Evolutionary conservation across 352 stramenopile genomes (phyloP), one percentile per base, ranked within the genome.

Genomic region (Phytophthora vignae): DNA sequence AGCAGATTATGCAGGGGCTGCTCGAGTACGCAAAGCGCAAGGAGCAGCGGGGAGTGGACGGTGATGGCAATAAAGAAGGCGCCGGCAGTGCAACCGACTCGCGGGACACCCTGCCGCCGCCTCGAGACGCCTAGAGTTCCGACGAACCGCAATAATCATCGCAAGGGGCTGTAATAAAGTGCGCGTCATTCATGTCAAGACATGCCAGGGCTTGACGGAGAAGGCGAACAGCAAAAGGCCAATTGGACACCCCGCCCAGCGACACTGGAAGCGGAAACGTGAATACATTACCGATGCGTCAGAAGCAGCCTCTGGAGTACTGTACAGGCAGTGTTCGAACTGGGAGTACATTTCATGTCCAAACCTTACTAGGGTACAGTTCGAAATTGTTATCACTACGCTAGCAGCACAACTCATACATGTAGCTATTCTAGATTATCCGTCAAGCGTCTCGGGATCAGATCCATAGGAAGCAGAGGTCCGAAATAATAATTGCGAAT

Each of bases 1-100:
- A 90, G 19, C 74, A 89, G 25, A 81, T 92, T 31, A 84, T 85
- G 75, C 78, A 92, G 50, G 84, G 79, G 29, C 73, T 94, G 7
- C 29, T 91, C 46, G 76, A 90, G 52, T 81, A 85, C 69, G 80
- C 82, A 49, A 71, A 89, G 19, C 84, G 85, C 21, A 92, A 91
- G 68, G 77, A 90, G 50, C 27, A 73, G 60, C 58, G 57, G 1
- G 63, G 60, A 44, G 64, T 46, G 21, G 55, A 44, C 8, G 46
- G 59, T 31, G 57, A 33, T 31, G 60, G 38, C 33, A 64, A 19
- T 40, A 69, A 67, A 70, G 21, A 29, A 38, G 19, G 36, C 33
- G 8, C 15, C 12, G 46, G 19, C 29, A 49, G 17, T 40, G 25
- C 56, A 21, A 22, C 46, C 17, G 40, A 62, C 19, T 19, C 36